Percentiles rank a stretch among this genome's conserved stretches.
Conservation (phyloP, 1,284 basidiomycete genomes). For the Pyrrhoderma noxium region DNA sequence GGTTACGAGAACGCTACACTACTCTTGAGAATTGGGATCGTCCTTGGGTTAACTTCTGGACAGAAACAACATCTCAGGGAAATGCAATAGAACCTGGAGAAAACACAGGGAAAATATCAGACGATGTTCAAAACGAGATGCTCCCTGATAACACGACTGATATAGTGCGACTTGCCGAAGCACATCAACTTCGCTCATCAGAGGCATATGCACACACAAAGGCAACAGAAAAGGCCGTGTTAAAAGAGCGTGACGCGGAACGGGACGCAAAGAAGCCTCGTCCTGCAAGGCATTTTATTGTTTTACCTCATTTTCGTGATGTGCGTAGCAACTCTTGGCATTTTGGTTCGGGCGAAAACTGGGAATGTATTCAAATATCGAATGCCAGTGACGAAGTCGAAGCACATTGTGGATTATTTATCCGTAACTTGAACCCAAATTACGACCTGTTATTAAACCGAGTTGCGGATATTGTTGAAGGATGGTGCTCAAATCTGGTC, state of each 20-base stretch:
- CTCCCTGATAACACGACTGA: constrained; percentile 21
- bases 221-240: constrained; percentile 24
- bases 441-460: constrained; percentile 41
- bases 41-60: constrained; percentile 54
- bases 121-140: constrained; percentile 15
- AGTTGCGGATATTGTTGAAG: constrained; percentile 36
- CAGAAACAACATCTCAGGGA: constrained; percentile 28
- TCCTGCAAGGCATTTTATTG: constrained; percentile 38
- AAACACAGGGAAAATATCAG: constrained; percentile 2
- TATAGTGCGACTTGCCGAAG: constrained; percentile 24
- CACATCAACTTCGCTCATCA: neutral
- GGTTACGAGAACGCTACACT: constrained; percentile 39
- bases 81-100: neutral
- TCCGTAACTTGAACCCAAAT: constrained; percentile 39
- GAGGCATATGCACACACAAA: constrained; percentile 14
- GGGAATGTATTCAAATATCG: constrained; percentile 42
- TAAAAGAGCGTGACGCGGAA: constrained; percentile 24
- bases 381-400: constrained; percentile 47
- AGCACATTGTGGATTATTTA: constrained; percentile 50
- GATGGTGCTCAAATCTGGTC: constrained; percentile 29
- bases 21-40: constrained; percentile 38
- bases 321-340: constrained; percentile 23
- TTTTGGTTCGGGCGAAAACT: constrained; percentile 39
- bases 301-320: constrained; percentile 30
- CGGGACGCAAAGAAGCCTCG: constrained; percentile 22